Percentiles rank a stretch among this genome's conserved stretches.
Conservation (phyloP, 352 stramenopile genomes). For the Pilasporangium apinafurcum region DNA sequence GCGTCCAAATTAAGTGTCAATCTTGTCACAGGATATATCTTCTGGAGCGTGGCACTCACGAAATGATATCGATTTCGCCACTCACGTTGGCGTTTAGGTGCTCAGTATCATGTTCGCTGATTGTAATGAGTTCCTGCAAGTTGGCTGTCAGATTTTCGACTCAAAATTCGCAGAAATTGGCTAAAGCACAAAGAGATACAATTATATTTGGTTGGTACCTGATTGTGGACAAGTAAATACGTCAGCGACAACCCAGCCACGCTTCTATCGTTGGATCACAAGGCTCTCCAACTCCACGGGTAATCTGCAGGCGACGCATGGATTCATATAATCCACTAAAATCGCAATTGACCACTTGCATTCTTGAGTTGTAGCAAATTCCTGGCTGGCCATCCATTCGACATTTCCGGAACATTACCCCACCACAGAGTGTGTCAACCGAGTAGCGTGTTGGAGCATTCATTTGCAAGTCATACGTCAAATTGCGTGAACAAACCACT, state of each 20-base stretch:
- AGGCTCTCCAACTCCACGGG: background rate
- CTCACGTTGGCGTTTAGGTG: too few relatives aligned
- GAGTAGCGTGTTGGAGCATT: conserved; percentile 14
- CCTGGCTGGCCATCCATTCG: conserved; percentile 9
- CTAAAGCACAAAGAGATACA: too few relatives aligned
- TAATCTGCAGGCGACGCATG: conserved; percentile 23
- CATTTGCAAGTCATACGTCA: background rate
- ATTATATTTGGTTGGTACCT: too few relatives aligned
- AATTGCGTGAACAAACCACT: conserved; percentile 1
- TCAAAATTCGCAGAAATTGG: too few relatives aligned
- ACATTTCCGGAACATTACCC: conserved; percentile 22
- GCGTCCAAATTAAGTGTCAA: too few relatives aligned
- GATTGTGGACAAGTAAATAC: too few relatives aligned
- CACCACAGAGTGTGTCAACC: conserved; percentile 18
- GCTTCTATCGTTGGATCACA: conserved; percentile 8
- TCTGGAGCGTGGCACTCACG: too few relatives aligned
- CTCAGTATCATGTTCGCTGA: too few relatives aligned
- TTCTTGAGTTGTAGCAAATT: conserved; percentile 28
- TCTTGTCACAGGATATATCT: too few relatives aligned
- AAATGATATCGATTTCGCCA: too few relatives aligned
- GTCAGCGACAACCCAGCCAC: conserved; percentile 9
- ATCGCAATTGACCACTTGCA: conserved; percentile 28
- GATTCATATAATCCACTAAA: conserved; percentile 5
- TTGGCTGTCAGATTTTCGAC: too few relatives aligned
- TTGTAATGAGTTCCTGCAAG: too few relatives aligned